These are phyloP conservation scores for Margaritispora aquatica DNA, from an alignment of 495 filamentous ascomycete genomes.

Conservation along the genomic window DNA sequence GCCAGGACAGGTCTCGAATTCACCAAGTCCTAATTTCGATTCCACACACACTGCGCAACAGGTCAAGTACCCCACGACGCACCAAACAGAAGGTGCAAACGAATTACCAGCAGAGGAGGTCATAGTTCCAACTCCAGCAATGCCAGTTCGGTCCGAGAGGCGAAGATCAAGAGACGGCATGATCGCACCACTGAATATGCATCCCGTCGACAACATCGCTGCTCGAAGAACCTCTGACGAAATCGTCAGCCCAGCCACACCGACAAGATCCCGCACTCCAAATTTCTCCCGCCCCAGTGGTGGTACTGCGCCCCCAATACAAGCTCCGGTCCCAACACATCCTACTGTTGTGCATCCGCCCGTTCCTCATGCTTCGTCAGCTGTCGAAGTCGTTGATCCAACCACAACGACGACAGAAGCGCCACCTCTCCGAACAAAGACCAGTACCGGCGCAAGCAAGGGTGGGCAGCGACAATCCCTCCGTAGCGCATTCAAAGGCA, in stretches of 20 bases:
- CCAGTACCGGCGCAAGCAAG: background rate
- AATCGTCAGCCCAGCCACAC: background rate
- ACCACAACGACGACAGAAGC: background rate
- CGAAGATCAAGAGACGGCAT: slow-evolving; percentile 10
- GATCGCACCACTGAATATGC: slow-evolving; percentile 6
- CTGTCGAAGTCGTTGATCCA: background rate
- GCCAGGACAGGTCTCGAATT: background rate
- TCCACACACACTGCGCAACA: background rate
- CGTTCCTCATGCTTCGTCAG: background rate
- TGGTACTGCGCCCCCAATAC: background rate
- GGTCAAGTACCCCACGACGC: background rate
- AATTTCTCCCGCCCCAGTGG: slow-evolving; percentile 6
- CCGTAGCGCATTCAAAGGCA: slow-evolving; percentile 3
- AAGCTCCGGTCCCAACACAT: background rate
- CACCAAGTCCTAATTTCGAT: slow-evolving; percentile 2
- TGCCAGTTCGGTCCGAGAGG: slow-evolving; percentile 4
- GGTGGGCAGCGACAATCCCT: slow-evolving; percentile 2
- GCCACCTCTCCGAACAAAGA: background rate
- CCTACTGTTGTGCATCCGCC: background rate
- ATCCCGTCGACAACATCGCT: background rate
- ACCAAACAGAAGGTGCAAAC: background rate
- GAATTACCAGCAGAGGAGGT: background rate
- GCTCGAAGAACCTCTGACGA: background rate
- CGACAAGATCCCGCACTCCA: background rate
- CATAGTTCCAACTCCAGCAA: background rate